These are phyloP conservation scores for Xanthoceras sorbifolium DNA, from an alignment of 345 rosid genomes.

Conservation along the genomic window DNA sequence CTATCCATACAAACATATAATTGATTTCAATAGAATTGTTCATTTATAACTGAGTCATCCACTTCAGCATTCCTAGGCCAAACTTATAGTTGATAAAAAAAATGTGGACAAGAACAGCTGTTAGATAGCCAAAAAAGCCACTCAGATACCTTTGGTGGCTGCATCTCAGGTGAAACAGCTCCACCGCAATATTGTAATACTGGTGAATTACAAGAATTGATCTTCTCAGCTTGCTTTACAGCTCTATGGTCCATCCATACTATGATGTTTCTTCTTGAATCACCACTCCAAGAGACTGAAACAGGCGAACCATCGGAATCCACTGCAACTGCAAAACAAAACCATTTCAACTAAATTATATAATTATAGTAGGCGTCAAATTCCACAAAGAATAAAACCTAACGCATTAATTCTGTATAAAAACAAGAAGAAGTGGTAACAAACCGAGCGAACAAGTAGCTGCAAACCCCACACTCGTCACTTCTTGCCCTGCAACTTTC, in stretches of 20 bases:
- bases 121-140: background rate
- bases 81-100: too few relatives aligned
- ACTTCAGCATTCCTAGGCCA: background rate
- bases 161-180: slow-evolving; percentile 91
- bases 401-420: background rate
- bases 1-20: background rate
- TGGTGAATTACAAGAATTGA: slow-evolving; percentile 76
- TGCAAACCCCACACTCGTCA: slow-evolving; percentile 79
- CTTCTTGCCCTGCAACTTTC: slow-evolving; percentile 64
- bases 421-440: slow-evolving; percentile 15
- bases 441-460: slow-evolving; percentile 98
- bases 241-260: slow-evolving; percentile 99
- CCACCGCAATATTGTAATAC: slow-evolving; percentile 93
- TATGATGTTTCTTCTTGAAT: slow-evolving; percentile 86
- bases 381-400: slow-evolving; percentile 1
- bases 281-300: slow-evolving; percentile 97
- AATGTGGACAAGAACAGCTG: background rate
- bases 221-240: slow-evolving; percentile 88
- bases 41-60: background rate
- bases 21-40: background rate
- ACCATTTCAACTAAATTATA: slow-evolving; percentile 3
- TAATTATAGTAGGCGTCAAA: background rate
- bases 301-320: slow-evolving; percentile 96
- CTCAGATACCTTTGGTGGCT: slow-evolving; percentile 78
- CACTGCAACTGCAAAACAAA: slow-evolving; percentile 71